phyloP scores from a whole-genome alignment of 176 grass and related monocot species.

The Triticum urartu region DNA sequence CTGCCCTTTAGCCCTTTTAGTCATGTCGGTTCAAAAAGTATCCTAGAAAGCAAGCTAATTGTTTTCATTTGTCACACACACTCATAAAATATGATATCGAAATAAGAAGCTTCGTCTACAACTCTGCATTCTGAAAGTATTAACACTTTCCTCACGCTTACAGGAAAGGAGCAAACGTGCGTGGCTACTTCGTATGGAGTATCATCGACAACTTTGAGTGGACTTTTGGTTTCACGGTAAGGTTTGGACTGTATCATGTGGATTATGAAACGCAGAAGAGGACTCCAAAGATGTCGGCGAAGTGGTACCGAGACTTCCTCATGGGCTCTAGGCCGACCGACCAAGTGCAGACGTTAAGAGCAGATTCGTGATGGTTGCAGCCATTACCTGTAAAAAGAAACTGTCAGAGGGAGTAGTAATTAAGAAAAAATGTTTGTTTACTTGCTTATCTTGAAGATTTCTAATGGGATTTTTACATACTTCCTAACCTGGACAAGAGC shows the following conservation, averaged over 20 bases:
- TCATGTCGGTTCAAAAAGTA: too few species aligned
- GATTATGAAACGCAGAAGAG: constrained; percentile 47
- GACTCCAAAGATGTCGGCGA: constrained; percentile 43
- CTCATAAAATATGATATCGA: too few species aligned
- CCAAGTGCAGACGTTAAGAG: neutral
- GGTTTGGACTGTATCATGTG: constrained; percentile 51
- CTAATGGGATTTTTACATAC: neutral
- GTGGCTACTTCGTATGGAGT: constrained; percentile 60
- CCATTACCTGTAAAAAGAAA: neutral
- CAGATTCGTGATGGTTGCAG: neutral
- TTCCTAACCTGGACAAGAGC: neutral
- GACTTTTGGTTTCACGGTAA: constrained; percentile 38
- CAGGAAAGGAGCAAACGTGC: constrained; percentile 61
- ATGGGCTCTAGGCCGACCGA: neutral
- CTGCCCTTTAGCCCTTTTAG: too few species aligned
- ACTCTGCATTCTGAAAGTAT: too few species aligned
- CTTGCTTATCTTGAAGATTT: neutral
- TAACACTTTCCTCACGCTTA: too few species aligned
- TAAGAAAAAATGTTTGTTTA: neutral
- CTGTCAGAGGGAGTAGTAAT: too few species aligned
- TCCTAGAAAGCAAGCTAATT: too few species aligned
- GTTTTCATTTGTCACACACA: too few species aligned
- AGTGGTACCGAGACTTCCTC: constrained; percentile 56
- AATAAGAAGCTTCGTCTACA: too few species aligned
- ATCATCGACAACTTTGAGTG: constrained; percentile 74